Evolutionary conservation across 2,329 filamentous ascomycete genomes (phyloP), one percentile per base, ranked within the genome.

Genomic region (Cytospora piceicola): DNA sequence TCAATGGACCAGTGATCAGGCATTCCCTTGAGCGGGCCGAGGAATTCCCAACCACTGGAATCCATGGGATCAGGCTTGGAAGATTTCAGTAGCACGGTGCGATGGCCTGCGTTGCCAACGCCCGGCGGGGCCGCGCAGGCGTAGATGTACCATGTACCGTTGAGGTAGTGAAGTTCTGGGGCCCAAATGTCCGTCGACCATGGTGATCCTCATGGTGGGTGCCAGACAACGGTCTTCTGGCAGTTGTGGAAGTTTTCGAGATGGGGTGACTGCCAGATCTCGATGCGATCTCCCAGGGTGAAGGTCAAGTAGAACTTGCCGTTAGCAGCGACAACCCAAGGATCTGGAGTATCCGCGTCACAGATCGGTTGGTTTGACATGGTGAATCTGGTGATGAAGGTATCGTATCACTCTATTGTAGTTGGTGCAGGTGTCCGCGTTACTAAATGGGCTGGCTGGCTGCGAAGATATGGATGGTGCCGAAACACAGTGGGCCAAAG

Each of bases 201-300:
- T 1, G 58, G 58, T 22, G 66, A 52, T 39, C 58, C 66, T 4
- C 58, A 55, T 24, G 56, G 36, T n/a, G 66, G 66, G 20, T 67
- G 58, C 60, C 66, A 67, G 4, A 65, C 51, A 39, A 65, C 55
- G 22, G 63, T 51, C 49, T 73, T 74, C 14, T 66, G 64, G 29
- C 71, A 70, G 32, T 69, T 59, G 53, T 68, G 63, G 60, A 77
- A 77, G 57, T 76, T 63, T 30, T 76, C 73, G 67, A 77, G 72
- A 20, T 67, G 54, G 3, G 63, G 64, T 0, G 75, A 77, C 34
- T 66, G 62, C 75, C 75, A 77, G 29, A 78, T 76, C 64, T 76
- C 75, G 59, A 77, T 68, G 24, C 76, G 74, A 68, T 76, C 73
- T 64, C 72, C 75, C 59, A 75, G 69, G 4, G 69, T 71, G 60